Evolutionary conservation across 148 eudicot genomes (phyloP), one percentile per base, ranked within the genome.

Genomic region (Bassia scoparia): DNA sequence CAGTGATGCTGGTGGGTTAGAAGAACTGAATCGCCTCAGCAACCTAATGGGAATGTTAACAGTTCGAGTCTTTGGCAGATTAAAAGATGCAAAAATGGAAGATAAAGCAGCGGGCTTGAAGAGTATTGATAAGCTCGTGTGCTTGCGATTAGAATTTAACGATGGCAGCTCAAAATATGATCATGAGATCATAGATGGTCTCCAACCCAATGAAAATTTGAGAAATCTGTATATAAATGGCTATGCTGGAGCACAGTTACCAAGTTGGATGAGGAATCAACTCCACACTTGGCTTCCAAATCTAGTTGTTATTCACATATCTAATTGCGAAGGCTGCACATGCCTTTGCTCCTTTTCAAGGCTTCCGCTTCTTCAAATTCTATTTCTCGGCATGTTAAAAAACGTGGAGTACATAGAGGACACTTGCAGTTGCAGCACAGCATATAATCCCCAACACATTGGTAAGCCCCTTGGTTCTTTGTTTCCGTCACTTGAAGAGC

Each of bases 251-350:
- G 44, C 34, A 4, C 8, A 0, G 14, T 35, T 62, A 62, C 67
- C 58, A 69, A 69, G 60, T 31, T 69, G 72, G 72, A 30, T 52
- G 59, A 30, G 27, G n/a, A 18, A 50, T 49, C 48, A 34, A 49
- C 55, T 69, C 17, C 29, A 69, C 16, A 27, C 20, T 21, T 35
- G 67, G 14, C 67, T 61, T 0, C 65, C 65, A 33, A 61, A 61
- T 31, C 41, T 61, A 26, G 34, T 46, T 17, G 0, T 44, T 7
- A 12, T 67, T 26, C 2, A 4, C 3, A 44, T 46, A 16, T 44
- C 11, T 34, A 17, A 29, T 1, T 67, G 54, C 26, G 1, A 60
- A 41, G 54, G 38, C 3, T 27, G 62, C 34, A 44, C 21, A n/a
- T 11, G 9, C 60, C 43, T 61, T 31, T 17, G 41, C 38, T 61